Conservation (phyloP, 148 eudicot genomes). For the Euryodendron excelsum region DNA sequence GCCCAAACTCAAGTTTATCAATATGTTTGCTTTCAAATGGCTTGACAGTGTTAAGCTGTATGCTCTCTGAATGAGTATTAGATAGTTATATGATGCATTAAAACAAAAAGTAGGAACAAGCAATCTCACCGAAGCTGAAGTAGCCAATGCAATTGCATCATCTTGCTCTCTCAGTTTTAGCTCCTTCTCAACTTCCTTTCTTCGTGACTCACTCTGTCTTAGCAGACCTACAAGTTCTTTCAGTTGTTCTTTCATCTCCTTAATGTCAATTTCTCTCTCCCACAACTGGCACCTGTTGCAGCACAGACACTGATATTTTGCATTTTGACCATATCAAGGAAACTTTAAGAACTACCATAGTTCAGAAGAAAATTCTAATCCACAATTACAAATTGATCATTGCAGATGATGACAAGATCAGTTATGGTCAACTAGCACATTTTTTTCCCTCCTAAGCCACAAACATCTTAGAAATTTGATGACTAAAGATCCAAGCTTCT, state of each 20-base stretch:
- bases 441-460: no score
- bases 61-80: background rate
- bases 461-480: background rate
- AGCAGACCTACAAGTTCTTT: constrained; percentile 85
- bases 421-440: no score
- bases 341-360: background rate
- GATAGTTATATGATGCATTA: background rate
- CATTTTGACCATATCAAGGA: no score
- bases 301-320: background rate
- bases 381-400: background rate
- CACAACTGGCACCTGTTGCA: constrained; percentile 70
- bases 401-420: background rate
- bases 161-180: constrained; percentile 85
- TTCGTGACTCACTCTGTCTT: constrained; percentile 84
- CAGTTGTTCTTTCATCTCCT: constrained; percentile 92
- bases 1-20: no score
- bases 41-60: no score
- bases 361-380: background rate
- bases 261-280: constrained; percentile 78
- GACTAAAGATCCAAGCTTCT: background rate
- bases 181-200: constrained; percentile 94
- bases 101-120: background rate
- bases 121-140: constrained; percentile 61
- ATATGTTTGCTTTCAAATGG: no score
- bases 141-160: constrained; percentile 59